Evolutionary conservation across 2,329 filamentous ascomycete genomes (phyloP).

Genomic region (Ustulina deusta): DNA sequence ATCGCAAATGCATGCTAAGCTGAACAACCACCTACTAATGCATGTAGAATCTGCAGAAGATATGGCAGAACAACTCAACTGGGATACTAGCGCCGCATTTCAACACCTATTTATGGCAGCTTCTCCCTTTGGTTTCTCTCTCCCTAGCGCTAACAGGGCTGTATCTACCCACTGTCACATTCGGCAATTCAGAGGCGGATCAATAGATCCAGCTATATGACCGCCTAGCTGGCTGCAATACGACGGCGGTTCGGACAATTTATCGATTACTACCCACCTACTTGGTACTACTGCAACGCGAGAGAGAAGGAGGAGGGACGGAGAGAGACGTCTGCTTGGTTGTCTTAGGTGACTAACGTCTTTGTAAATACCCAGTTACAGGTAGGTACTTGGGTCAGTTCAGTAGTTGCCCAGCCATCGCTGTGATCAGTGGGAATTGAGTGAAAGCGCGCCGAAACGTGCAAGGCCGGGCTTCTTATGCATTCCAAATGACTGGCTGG

Average conservation of each 20-base stretch:
- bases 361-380: no score
- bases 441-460: neutral
- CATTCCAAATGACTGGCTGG: slow-evolving; percentile 4
- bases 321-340: slow-evolving; percentile 2
- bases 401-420: neutral
- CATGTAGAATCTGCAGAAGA: neutral
- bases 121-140: neutral
- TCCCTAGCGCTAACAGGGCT: neutral
- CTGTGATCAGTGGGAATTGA: neutral
- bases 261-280: slow-evolving; percentile 34
- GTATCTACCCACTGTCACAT: slow-evolving; percentile 26
- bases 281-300: slow-evolving; percentile 28
- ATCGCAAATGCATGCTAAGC: neutral
- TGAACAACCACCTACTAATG: neutral
- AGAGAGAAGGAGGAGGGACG: neutral
- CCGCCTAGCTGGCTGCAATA: slow-evolving; percentile 31
- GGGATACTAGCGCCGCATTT: neutral
- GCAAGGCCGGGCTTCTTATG: neutral
- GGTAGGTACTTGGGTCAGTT: neutral
- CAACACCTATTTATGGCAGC: neutral
- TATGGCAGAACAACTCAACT: neutral
- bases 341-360: neutral
- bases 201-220: slow-evolving; percentile 24
- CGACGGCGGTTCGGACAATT: slow-evolving; percentile 39
- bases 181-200: slow-evolving; percentile 28